Evolutionary conservation across 2,329 filamentous ascomycete genomes (phyloP), one percentile per base, ranked within the genome.

Genomic region (Colletotrichum noveboracense): DNA sequence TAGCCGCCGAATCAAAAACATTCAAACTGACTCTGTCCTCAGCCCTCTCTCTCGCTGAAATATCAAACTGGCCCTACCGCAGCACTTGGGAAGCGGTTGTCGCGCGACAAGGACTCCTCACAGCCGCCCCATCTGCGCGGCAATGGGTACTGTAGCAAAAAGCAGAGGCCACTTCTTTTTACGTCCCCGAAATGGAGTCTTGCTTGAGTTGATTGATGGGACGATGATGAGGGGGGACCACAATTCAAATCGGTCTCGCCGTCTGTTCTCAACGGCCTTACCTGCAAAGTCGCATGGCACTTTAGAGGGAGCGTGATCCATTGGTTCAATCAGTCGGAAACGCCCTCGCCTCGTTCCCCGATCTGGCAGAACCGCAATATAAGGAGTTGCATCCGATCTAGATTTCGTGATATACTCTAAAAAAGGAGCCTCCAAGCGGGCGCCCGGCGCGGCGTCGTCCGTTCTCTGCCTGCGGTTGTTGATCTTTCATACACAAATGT

Each of bases 381-480:
- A 48, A 48, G 52, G 67, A 74, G 67, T 58, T 64, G 67, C 24
- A 18, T 30, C 66, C 67, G 30, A 71, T 74, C 71, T 71, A 26
- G 68, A 61, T 32, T 18, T 26, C n/a, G 56, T 56, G 24, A 32
- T 56, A 34, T 36, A 52, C 26, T 61, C 34, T 55, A 71, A 70
- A 61, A 66, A 66, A 36, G 67, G 67, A 58, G 56, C 24, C n/a
- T n/a, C 26, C 30, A 32, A 48, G 21, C 14, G 62, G 60, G 21
- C 58, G 56, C 28, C 28, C 18, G 58, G 18, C 24, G 36, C 58
- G 58, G 28, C 24, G 36, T 61, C n/a, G 28, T 56, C 71, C 66
- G 28, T 13, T 58, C 66, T 30, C 34, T 13, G n/a, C n/a, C 62
- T 71, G 60, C 55, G 60, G 71, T 48, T 70, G 58, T 30, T 55